phyloP scores from a whole-genome alignment of 306 rosid species.

The Arachis stenosperma region DNA sequence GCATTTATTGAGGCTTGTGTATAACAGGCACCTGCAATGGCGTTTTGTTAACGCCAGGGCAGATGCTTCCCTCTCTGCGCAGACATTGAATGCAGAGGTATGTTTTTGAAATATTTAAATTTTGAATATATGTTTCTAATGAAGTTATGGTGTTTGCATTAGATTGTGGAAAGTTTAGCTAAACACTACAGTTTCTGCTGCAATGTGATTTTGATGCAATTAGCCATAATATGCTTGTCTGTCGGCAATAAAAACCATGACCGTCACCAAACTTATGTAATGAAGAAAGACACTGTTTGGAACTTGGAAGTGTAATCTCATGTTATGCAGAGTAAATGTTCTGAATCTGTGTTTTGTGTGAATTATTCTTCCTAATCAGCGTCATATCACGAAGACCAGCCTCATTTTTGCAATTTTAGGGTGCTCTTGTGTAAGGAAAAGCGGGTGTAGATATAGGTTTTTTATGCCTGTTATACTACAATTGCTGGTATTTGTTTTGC shows the following conservation, averaged over 20 bases:
- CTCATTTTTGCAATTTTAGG: not conserved
- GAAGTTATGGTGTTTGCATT: too few species aligned
- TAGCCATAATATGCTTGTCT: too few species aligned
- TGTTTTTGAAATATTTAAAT: not conserved
- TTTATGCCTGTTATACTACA: not conserved
- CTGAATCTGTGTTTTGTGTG: conserved; percentile 7
- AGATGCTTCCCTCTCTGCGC: conserved; percentile 62
- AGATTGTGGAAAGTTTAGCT: not conserved
- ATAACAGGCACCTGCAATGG: conserved; percentile 89
- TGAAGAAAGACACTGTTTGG: not conserved
- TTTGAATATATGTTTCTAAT: not conserved
- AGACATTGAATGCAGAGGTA: conserved; percentile 85
- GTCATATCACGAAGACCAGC: not conserved
- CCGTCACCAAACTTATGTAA: too few species aligned
- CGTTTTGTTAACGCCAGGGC: conserved; percentile 83
- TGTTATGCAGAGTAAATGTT: not conserved
- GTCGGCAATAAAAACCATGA: too few species aligned
- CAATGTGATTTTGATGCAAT: too few species aligned
- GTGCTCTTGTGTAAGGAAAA: not conserved
- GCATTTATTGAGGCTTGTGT: conserved; percentile 70
- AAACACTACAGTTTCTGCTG: too few species aligned
- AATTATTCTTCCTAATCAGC: conserved; percentile 2
- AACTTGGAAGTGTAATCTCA: not conserved
- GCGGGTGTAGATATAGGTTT: not conserved
- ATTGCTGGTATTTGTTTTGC: conserved; percentile 9